Conservation (phyloP, 371 early-diverging fungal species). For the Syncephalastrum monosporum region DNA sequence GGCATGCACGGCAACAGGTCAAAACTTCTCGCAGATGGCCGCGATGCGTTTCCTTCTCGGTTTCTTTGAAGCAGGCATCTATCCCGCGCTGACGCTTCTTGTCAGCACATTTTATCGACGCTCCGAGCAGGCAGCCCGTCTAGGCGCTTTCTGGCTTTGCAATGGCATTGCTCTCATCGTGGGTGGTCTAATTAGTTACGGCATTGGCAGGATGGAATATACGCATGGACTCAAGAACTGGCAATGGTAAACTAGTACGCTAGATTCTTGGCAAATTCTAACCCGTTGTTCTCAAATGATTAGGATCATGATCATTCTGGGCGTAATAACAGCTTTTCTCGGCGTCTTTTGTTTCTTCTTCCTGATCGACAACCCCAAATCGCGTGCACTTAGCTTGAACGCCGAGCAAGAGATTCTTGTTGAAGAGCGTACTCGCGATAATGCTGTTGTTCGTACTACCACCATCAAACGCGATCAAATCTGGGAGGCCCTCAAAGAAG, state of each 20-base stretch:
- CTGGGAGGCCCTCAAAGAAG: constrained; percentile 35
- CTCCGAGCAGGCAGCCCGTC: constrained; percentile 31
- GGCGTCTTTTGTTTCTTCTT: constrained; percentile 32
- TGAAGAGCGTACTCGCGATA: constrained; percentile 37
- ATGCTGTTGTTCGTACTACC: constrained; percentile 32
- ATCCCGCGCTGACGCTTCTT: constrained; percentile 23
- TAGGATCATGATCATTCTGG: constrained; percentile 48
- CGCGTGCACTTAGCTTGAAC: constrained; percentile 22
- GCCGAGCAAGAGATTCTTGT: constrained; percentile 39
- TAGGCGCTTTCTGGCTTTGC: constrained; percentile 41
- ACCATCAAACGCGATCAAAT: constrained; percentile 34
- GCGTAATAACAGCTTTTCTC: constrained; percentile 19
- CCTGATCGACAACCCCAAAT: constrained; percentile 37
- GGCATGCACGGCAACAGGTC: constrained; percentile 20
- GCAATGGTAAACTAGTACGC: constrained; percentile 46
- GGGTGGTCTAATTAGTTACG: constrained; percentile 64
- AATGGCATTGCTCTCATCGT: constrained; percentile 52
- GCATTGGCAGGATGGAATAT: constrained; percentile 47
- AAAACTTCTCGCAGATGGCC: constrained; percentile 33
- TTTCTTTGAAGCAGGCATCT: constrained; percentile 28
- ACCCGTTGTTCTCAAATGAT: background rate
- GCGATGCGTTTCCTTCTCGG: constrained; percentile 40
- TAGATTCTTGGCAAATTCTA: too few relatives aligned
- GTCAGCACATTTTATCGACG: constrained; percentile 27
- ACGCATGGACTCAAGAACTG: constrained; percentile 44